Conservation (phyloP, 1,139 yeast species). For the Saccharomyces hybrid region DNA sequence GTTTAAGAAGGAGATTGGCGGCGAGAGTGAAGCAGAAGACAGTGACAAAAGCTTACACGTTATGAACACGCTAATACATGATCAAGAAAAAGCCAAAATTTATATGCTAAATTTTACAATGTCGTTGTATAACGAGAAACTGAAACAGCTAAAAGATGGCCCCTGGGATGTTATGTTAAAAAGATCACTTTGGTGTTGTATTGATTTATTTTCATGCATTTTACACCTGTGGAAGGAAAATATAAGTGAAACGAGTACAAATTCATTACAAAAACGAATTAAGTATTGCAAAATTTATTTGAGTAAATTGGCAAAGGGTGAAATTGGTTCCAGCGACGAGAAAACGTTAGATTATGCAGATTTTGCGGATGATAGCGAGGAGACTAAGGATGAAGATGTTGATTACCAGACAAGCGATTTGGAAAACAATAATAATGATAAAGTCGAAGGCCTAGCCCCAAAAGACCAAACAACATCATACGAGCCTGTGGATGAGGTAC, state of each 20-base stretch:
- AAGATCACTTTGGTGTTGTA: slow-evolving; percentile 29
- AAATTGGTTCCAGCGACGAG: slow-evolving; percentile 9
- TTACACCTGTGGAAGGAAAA: slow-evolving; percentile 24
- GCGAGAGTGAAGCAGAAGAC: slow-evolving; percentile 11
- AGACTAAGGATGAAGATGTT: slow-evolving; percentile 6
- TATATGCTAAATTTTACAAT: slow-evolving; percentile 26
- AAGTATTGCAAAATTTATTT: slow-evolving; percentile 27
- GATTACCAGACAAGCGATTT: neutral
- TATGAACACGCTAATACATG: slow-evolving; percentile 16
- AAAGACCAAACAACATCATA: neutral
- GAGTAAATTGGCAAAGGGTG: slow-evolving; percentile 23
- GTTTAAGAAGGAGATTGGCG: slow-evolving; percentile 16
- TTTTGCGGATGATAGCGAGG: slow-evolving; percentile 6
- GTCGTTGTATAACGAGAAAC: slow-evolving; percentile 26
- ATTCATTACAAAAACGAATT: slow-evolving; percentile 18
- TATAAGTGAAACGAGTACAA: slow-evolving; percentile 5
- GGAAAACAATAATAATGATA: slow-evolving; percentile 7
- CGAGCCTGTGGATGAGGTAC: neutral
- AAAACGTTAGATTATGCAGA: slow-evolving; percentile 9
- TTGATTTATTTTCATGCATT: slow-evolving; percentile 24
- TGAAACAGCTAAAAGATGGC: slow-evolving; percentile 21
- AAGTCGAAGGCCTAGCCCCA: slow-evolving; percentile 2
- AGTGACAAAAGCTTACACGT: slow-evolving; percentile 4
- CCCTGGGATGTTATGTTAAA: slow-evolving; percentile 18
- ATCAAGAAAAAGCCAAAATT: slow-evolving; percentile 25